Evolutionary conservation across 192 early-diverging fungal species (phyloP), one percentile per base, ranked within the genome.

Genomic region (Coemansia umbellata): DNA sequence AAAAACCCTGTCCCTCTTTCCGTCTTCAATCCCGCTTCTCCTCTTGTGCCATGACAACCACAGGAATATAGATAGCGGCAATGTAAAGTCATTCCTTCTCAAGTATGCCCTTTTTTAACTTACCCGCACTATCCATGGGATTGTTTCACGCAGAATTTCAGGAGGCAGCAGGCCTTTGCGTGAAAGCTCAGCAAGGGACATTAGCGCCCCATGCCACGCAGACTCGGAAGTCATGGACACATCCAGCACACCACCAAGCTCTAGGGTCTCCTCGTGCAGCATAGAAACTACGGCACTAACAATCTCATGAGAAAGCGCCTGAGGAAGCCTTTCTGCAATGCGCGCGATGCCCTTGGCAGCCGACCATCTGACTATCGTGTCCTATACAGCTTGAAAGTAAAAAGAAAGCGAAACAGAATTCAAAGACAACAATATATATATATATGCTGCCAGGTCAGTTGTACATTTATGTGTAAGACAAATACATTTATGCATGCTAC

Each of bases 311-410:
- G 86, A 91, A 39, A 96, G 69, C 18, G 85, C 86, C 28, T 77
- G 74, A 1, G 91, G 87, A 41, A 99, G 61, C 21, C 97, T 78
- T 35, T 85, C 85, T 3, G 87, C 71, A 48, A 99, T 83, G 40
- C 97, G 80, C 5, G 91, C 97, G 43, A 99, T 75, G 10, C 95
- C 97, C 78, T 99, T 99, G 7, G 97, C 94, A 5, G 93, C 86
- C 8, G 93, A 95, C 93, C 93, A 97, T 47, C 97, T 85, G 3
- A 99, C 95, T 54, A 99, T 89, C 0, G 97, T 99, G 42, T 80
- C 79, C 73, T 76, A 76, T 40, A 57, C 13, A 15, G 5, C 22
- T 31, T 17, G n/a, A 13, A 14, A 14, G 43, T 15, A 28, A 3
- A 24, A 45, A 8, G 21, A 13, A 9, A 21, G 3, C 18, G 4